phyloP scores from a whole-genome alignment of 345 rosid genomes.

The Eucalyptus marginata region DNA sequence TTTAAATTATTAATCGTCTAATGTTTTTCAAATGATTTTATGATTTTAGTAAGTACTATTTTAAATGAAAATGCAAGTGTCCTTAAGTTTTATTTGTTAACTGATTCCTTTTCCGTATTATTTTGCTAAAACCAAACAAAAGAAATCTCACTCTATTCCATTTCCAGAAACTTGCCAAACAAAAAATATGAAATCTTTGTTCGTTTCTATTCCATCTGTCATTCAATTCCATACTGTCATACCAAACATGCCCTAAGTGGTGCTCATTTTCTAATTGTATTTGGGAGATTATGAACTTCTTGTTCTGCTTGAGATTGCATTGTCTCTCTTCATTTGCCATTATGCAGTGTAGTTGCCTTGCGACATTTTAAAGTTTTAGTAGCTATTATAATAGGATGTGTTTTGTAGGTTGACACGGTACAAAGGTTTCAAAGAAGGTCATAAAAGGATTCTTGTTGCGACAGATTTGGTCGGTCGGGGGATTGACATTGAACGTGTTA shows the following conservation, averaged over 20 bases:
- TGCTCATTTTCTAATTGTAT: neutral
- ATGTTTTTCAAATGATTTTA: neutral
- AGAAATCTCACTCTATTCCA: neutral
- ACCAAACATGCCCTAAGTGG: neutral
- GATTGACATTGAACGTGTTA: constrained; percentile 95
- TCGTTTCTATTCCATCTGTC: neutral
- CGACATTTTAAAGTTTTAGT: neutral
- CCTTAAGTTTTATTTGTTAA: neutral
- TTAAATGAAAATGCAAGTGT: neutral
- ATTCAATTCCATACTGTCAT: neutral
- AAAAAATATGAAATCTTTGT: neutral
- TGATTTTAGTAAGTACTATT: neutral
- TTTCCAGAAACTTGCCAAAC: neutral
- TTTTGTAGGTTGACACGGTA: constrained; percentile 73
- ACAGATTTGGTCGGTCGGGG: constrained; percentile 98
- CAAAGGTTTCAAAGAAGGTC: constrained; percentile 98
- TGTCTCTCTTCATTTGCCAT: neutral
- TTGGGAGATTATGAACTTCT: neutral
- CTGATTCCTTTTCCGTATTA: neutral
- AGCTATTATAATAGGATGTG: neutral
- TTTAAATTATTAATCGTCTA: neutral
- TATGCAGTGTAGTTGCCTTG: neutral
- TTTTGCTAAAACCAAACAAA: neutral
- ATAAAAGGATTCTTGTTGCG: constrained; percentile 93
- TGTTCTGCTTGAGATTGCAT: neutral